Evolutionary conservation across 192 early-diverging fungal genomes (phyloP), one percentile per base, ranked within the genome.

Genomic region (Coemansia sp.): DNA sequence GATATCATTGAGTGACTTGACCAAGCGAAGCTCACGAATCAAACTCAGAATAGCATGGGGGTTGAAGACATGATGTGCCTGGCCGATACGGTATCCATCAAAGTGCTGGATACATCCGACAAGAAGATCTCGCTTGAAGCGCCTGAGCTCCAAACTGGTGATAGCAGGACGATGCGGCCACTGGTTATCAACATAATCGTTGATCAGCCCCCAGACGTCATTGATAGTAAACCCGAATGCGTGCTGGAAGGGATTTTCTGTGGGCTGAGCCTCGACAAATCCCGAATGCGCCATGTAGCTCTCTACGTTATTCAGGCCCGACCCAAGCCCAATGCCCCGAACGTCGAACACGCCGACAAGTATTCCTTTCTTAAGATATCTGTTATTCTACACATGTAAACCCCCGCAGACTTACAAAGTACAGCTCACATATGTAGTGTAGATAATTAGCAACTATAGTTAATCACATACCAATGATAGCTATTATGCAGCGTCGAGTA

Each of bases 301-400:
- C 26, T 34, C 63, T 10, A 57, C 30, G 21, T 57, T 64, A 16
- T 64, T 64, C 7, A 64, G 53, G 2, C 63, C 63, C 15, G 63
- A 64, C 1, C 63, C 63, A 35, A 57, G 31, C 2, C 39, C 63
- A 23, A 31, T 16, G 12, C 13, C 13, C 0, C 25, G 26, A 29
- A 57, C 20, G 33, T 64, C 53, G 31, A 64, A 64, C 1, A 64
- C 63, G 13, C 63, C 63, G 7, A 45, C 29, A 16, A 57, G 29
- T 1, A 64, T 34, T 8, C 52, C 63, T n/a, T 53, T 39, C 23
- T 43, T 35, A 2, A 64, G 40, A 43, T 57, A 57, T 0, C 12
- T 8, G 52, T 51, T 62, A n/a, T 43, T 43, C 63, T 64, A 64
- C 23, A 25, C 39, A 42, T 4, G 10, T 7, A 42, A 42, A 13